Conservation (phyloP, 2,329 filamentous ascomycete species). For the Teratosphaeriaceae sp. region DNA sequence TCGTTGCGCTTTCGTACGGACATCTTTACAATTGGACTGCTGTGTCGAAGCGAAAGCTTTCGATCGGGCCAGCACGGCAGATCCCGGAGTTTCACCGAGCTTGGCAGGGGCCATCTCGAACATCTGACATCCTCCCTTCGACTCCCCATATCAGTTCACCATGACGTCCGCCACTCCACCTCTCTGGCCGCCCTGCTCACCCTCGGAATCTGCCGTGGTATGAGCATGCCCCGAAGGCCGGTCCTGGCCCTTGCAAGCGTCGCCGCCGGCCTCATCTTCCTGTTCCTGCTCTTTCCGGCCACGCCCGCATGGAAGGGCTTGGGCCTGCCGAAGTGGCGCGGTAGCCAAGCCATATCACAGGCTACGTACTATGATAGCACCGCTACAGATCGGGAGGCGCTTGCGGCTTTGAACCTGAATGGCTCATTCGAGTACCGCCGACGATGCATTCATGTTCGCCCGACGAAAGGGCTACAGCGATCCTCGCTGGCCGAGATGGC, state of each 20-base stretch:
- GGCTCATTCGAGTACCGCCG: constrained; percentile 9
- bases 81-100: background rate
- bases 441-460: constrained; percentile 5
- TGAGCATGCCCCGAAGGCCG: background rate
- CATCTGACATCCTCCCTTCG: no score
- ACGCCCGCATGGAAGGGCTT: background rate
- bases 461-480: background rate
- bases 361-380: background rate
- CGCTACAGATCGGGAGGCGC: background rate
- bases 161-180: background rate
- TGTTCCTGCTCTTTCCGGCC: background rate
- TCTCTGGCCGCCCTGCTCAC: background rate
- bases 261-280: background rate
- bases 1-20: constrained; percentile 63
- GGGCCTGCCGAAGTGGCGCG: background rate
- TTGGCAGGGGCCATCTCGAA: background rate
- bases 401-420: background rate
- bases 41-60: background rate
- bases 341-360: background rate
- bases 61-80: background rate
- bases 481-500: background rate
- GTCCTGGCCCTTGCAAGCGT: background rate
- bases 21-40: constrained; percentile 47
- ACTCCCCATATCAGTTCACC: background rate
- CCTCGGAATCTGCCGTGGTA: background rate